phyloP scores from a whole-genome alignment of 306 rosid genomes.

The Fragaria iinumae region DNA sequence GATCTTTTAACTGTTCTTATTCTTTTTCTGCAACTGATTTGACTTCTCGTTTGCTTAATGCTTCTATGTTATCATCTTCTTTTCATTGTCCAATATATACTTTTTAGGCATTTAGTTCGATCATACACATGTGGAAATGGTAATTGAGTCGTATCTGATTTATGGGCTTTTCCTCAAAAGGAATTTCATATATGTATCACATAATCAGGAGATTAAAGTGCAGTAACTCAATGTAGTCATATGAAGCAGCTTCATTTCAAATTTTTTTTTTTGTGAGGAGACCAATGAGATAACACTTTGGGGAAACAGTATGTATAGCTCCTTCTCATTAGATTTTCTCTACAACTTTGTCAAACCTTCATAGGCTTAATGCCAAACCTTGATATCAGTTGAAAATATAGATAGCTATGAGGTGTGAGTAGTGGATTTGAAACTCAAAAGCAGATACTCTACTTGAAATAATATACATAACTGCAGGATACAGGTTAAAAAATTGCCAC shows the following conservation, averaged over 20 bases:
- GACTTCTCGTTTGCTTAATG: not conserved
- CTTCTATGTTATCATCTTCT: not conserved
- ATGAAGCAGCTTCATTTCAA: not conserved
- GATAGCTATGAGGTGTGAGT: slow-evolving; percentile 10
- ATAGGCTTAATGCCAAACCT: not conserved
- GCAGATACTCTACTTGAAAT: slow-evolving; percentile 8
- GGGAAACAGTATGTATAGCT: not conserved
- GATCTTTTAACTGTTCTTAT: not conserved
- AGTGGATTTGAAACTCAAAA: slow-evolving; percentile 3
- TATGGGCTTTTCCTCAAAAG: not conserved
- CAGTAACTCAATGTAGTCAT: not conserved
- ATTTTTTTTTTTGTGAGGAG: not conserved
- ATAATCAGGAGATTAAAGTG: not conserved
- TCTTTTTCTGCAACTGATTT: not conserved
- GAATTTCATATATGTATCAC: not conserved
- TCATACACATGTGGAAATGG: not conserved
- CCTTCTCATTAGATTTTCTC: not conserved
- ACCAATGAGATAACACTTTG: not conserved
- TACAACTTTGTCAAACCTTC: not conserved
- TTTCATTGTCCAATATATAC: not conserved
- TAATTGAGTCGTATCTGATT: not conserved
- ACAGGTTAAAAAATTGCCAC: slow-evolving; percentile 18
- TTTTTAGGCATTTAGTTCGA: not conserved
- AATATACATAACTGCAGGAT: slow-evolving; percentile 8
- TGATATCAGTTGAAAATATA: not conserved